phyloP scores from a whole-genome alignment of 2,329 filamentous ascomycete genomes.

The Fusarium transvaalense region DNA sequence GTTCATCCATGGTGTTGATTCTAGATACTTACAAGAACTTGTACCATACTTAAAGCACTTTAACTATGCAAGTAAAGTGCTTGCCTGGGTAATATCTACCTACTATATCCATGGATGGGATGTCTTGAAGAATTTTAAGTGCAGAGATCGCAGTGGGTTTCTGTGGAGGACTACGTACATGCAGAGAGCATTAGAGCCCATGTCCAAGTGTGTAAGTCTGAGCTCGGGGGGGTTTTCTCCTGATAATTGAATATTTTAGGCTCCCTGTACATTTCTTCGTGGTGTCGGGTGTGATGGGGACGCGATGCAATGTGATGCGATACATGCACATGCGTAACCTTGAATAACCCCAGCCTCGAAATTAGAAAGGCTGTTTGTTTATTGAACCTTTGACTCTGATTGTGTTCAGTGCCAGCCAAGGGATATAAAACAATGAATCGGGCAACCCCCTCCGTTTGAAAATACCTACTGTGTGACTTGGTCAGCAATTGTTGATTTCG shows the following conservation, averaged over 20 bases:
- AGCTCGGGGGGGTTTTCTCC: constrained; percentile 14
- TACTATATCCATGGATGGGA: no score
- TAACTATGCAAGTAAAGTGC: neutral
- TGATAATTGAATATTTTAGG: constrained; percentile 37
- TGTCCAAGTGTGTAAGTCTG: constrained; percentile 14
- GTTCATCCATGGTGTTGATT: neutral
- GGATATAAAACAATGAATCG: constrained; percentile 12
- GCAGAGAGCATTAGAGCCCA: neutral
- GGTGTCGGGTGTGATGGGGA: constrained; percentile 3
- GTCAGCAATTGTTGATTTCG: neutral
- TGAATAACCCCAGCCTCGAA: constrained; percentile 20
- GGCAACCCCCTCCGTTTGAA: neutral
- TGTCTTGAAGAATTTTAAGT: neutral
- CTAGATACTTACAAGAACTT: no score
- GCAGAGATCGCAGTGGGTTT: neutral
- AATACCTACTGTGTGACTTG: neutral
- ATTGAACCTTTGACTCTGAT: neutral
- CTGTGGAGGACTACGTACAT: neutral
- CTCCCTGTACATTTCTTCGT: neutral
- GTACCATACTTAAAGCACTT: no score
- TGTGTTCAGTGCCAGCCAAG: constrained; percentile 1
- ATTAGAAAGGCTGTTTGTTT: neutral
- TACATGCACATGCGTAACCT: constrained; percentile 11
- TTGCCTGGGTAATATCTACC: no score
- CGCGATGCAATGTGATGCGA: constrained; percentile 17